phyloP scores from a whole-genome alignment of 1,284 basidiomycete genomes.

The Lignosus rhinocerotis region DNA sequence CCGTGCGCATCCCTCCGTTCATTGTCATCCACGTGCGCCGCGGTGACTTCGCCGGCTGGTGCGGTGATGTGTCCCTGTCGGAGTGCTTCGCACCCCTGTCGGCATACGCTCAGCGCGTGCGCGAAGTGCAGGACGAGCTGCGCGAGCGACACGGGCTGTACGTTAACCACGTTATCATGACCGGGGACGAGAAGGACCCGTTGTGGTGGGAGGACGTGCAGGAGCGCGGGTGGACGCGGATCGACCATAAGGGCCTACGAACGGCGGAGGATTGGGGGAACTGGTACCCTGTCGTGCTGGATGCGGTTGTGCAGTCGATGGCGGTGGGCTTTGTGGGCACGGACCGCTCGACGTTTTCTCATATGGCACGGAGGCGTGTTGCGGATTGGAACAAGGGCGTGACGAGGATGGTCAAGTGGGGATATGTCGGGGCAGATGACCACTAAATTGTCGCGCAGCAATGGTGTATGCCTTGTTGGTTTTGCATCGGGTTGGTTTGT shows the following conservation, averaged over 20 bases:
- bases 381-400: slow-evolving; percentile 61
- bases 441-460: slow-evolving; percentile 15
- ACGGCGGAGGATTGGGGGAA: slow-evolving; percentile 52
- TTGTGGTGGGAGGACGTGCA: slow-evolving; percentile 63
- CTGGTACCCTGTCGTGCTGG: slow-evolving; percentile 69
- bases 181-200: slow-evolving; percentile 65
- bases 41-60: slow-evolving; percentile 44
- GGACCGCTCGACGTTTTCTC: slow-evolving; percentile 64
- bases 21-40: slow-evolving; percentile 50
- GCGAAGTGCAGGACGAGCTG: slow-evolving; percentile 42
- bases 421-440: slow-evolving; percentile 35
- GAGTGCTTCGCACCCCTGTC: slow-evolving; percentile 45
- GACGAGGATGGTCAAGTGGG: slow-evolving; percentile 52
- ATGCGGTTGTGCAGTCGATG: slow-evolving; percentile 64
- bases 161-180: slow-evolving; percentile 58
- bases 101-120: slow-evolving; percentile 39
- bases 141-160: slow-evolving; percentile 41
- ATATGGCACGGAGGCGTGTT: slow-evolving; percentile 58
- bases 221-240: slow-evolving; percentile 54
- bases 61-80: slow-evolving; percentile 28
- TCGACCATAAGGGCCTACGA: slow-evolving; percentile 48
- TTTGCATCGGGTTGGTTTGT: too few species aligned
- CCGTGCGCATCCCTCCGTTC: slow-evolving; percentile 31
- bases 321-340: slow-evolving; percentile 70
- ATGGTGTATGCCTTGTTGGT: too few species aligned